phyloP scores from a whole-genome alignment of 208 protist genomes.

The Blastocrithidia nonstop region DNA sequence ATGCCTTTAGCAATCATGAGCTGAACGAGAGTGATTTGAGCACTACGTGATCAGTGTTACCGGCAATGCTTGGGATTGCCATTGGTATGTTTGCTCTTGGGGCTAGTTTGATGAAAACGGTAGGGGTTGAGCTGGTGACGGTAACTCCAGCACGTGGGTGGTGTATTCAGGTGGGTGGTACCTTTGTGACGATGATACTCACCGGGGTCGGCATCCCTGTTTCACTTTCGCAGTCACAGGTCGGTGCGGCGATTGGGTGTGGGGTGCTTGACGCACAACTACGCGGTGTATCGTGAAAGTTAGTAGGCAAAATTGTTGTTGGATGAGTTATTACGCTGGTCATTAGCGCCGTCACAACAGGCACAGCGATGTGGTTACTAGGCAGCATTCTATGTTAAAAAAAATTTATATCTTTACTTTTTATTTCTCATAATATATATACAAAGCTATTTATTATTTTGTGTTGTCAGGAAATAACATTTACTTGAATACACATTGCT shows the following conservation, averaged over 20 bases:
- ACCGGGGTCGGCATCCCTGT: slow-evolving; percentile 72
- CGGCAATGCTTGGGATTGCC: slow-evolving; percentile 69
- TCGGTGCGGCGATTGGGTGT: slow-evolving; percentile 63
- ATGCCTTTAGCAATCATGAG: slow-evolving; percentile 52
- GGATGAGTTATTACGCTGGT: slow-evolving; percentile 67
- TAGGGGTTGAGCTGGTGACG: slow-evolving; percentile 68
- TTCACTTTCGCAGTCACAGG: slow-evolving; percentile 65
- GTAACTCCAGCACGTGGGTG: slow-evolving; percentile 69
- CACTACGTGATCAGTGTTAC: slow-evolving; percentile 49
- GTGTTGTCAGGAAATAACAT: too few species aligned
- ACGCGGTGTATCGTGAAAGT: slow-evolving; percentile 39
- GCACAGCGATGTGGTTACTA: slow-evolving; percentile 23
- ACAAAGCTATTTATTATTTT: too few species aligned
- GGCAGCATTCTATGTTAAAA: slow-evolving; percentile 17
- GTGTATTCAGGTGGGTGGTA: slow-evolving; percentile 69
- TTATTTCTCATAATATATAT: too few species aligned
- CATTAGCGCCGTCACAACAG: slow-evolving; percentile 50
- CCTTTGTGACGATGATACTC: slow-evolving; percentile 66
- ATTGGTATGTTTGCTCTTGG: slow-evolving; percentile 72
- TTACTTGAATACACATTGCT: too few species aligned
- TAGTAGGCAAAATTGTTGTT: slow-evolving; percentile 54
- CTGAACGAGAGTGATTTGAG: slow-evolving; percentile 24
- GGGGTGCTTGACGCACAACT: slow-evolving; percentile 48
- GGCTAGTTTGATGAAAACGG: slow-evolving; percentile 66
- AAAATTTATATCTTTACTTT: too few species aligned